Conservation (phyloP, 768 basidiomycete genomes). For the Amanita pseudoporphyria region DNA sequence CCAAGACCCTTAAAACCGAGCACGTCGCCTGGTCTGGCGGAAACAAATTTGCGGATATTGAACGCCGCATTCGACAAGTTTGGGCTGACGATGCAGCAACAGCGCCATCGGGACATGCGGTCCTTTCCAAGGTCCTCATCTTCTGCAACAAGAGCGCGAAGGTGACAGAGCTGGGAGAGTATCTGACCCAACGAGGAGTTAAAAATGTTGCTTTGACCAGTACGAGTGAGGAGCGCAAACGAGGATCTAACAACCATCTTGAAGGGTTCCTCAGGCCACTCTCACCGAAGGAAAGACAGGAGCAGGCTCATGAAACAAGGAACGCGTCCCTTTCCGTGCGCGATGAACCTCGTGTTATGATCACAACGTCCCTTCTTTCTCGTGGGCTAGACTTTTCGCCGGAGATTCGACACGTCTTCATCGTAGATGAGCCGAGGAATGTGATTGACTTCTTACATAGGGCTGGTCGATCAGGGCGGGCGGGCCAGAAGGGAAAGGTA, state of each 20-base stretch:
- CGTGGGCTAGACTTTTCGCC: conserved; percentile 86
- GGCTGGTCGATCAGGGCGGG: conserved; percentile 75
- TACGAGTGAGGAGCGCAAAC: conserved; percentile 41
- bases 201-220: conserved; percentile 59
- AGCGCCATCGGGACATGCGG: conserved; percentile 10
- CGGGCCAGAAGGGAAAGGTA: conserved; percentile 60
- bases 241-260: conserved; percentile 71
- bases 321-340: conserved; percentile 3
- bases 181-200: conserved; percentile 52
- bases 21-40: conserved; percentile 72
- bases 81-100: conserved; percentile 58
- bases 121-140: conserved; percentile 62
- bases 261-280: conserved; percentile 53
- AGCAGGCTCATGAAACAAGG: conserved; percentile 4
- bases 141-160: conserved; percentile 75
- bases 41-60: conserved; percentile 74
- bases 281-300: conserved; percentile 8
- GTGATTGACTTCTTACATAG: conserved; percentile 91
- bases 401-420: conserved; percentile 70
- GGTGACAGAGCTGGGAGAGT: conserved; percentile 50
- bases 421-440: conserved; percentile 81
- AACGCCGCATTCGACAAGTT: conserved; percentile 58
- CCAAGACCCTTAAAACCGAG: conserved; percentile 57
- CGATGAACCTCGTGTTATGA: conserved; percentile 51
- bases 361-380: conserved; percentile 87